Evolutionary conservation across 305 asterid genomes (phyloP).

Genomic region (Solanum hybrid): DNA sequence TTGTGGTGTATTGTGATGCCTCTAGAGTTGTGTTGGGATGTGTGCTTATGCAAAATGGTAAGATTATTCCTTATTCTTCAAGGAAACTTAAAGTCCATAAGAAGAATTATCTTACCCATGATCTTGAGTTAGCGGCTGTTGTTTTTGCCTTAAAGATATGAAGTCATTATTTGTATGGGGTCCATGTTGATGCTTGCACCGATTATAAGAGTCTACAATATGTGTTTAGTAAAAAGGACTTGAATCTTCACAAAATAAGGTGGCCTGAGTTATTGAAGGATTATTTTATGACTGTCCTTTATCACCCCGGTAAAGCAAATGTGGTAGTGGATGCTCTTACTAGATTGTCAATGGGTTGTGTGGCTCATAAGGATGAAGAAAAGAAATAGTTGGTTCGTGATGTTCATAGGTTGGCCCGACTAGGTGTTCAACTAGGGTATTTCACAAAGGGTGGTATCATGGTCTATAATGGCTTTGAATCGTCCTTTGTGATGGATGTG

Average conservation of each 20-base stretch:
- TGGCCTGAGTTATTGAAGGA: too few species aligned
- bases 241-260: too few species aligned
- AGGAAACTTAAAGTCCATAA: neutral
- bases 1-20: neutral
- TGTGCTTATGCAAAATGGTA: neutral
- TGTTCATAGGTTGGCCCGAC: neutral
- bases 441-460: neutral
- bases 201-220: neutral
- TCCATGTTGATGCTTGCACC: neutral
- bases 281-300: neutral
- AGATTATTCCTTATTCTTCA: neutral
- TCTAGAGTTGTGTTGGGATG: neutral
- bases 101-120: neutral
- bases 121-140: neutral
- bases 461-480: neutral
- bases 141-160: neutral
- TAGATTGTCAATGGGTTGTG: neutral
- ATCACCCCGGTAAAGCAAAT: neutral
- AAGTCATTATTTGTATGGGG: neutral
- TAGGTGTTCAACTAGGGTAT: neutral
- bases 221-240: neutral
- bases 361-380: neutral
- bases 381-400: neutral
- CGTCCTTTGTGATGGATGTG: neutral
- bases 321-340: neutral